Evolutionary conservation across 2,329 filamentous ascomycete genomes (phyloP).

Genomic region (Coleophoma cylindrospora): DNA sequence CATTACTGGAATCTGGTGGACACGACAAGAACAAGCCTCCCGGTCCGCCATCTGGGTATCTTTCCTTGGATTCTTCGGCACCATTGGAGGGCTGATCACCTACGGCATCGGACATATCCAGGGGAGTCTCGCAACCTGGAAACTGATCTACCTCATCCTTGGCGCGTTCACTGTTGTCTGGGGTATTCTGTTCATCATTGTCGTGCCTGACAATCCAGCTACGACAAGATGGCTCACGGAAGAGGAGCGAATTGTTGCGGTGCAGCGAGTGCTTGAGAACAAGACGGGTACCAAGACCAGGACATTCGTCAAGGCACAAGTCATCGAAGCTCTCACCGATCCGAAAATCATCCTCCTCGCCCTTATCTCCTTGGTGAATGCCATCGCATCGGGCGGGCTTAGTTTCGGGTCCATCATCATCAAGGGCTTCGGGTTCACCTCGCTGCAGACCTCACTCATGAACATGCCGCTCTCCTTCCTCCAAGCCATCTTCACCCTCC

Average conservation of each 20-base stretch:
- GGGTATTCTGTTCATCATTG: constrained; percentile 33
- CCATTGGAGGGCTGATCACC: constrained; percentile 27
- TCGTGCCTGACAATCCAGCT: constrained; percentile 45
- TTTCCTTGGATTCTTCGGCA: constrained; percentile 41
- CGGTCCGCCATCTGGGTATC: constrained; percentile 35
- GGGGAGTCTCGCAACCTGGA: constrained; percentile 28
- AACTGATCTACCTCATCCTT: constrained; percentile 17
- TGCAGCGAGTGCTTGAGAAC: constrained; percentile 17
- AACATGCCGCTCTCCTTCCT: constrained; percentile 47
- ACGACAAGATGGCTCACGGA: constrained; percentile 34
- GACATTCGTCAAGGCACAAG: constrained; percentile 14
- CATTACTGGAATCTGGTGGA: constrained; percentile 31
- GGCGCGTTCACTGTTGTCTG: constrained; percentile 23
- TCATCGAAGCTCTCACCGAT: constrained; percentile 13
- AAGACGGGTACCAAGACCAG: constrained; percentile 15
- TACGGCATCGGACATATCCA: constrained; percentile 33
- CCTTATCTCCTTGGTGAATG: constrained; percentile 15
- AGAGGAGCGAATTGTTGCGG: constrained; percentile 33
- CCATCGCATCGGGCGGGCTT: constrained; percentile 12
- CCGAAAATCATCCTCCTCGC: constrained; percentile 8
- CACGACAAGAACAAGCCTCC: constrained; percentile 28
- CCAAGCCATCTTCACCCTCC: constrained; percentile 14
- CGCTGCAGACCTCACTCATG: constrained; percentile 29
- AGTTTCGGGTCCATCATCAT: constrained; percentile 32
- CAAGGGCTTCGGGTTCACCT: constrained; percentile 30